Base-by-base conservation (phyloP, 2,329 filamentous ascomycete species). In the Penicillium sp. region DNA sequence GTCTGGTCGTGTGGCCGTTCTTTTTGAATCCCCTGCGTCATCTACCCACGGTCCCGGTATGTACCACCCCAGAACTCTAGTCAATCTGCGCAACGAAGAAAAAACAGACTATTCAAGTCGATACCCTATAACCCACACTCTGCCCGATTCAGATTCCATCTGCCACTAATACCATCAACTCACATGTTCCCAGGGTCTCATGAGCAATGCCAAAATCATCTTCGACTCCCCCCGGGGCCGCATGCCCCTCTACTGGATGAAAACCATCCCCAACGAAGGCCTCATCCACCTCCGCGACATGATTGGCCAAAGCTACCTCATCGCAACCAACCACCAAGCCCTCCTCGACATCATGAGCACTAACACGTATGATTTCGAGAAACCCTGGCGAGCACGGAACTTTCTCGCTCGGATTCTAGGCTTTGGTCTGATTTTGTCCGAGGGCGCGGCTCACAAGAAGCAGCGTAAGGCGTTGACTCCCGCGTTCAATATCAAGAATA, bases 351-450 rank as follows among this genome's bases (percentile, higher is more conserved):
- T 85, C 11, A 78, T 85, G 58, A 82, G 83, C 40, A 79, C 82
- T 43, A 81, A 81, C 42, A 80, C 78, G 4, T 85, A 85, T 58
- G 82, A 85, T 61, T 84, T 83, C 53, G 80, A 83, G 65, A 85
- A 85, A 65, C 82, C 82, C 5, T 71, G 70, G 49, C 74, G 73
- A 48, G 67, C 76, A 7, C 77, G 79, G 22, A 74, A 75, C 16
- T 82, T 84, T 54, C 69, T 85, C 14, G 74, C 77, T 0, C 75
- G 77, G 1, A 80, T 85, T 22, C 70, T 85, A 1, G 83, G 83
- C 0, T 79, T 82, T 52, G 83, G 83, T 0, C 62, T 85, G 55
- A 78, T 85, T 45, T 73, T 83, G 60, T 79, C 79, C 0, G 82
- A 85, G 64, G 82, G 82, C 2, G 77, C 80, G 4, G 78, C 78